Evolutionary conservation across 2,329 filamentous ascomycete species (phyloP).

Genomic region (Gaeumannomyces tritici): DNA sequence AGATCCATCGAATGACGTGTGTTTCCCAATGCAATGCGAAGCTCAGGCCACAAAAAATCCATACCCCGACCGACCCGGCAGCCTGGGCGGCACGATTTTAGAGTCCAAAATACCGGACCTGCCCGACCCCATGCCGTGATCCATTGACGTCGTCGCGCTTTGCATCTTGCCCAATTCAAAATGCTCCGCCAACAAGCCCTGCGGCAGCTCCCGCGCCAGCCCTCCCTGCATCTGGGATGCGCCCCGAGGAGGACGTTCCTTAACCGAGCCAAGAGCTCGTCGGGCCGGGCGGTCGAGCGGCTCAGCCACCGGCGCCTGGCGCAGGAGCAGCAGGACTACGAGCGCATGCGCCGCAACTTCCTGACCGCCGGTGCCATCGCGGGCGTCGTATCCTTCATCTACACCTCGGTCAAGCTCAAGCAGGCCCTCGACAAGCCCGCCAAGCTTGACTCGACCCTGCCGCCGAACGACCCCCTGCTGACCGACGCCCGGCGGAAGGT

Average conservation of each 20-base stretch:
- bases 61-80: not conserved
- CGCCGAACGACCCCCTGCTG: conserved; percentile 32
- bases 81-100: not conserved
- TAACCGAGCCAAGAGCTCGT: conserved; percentile 10
- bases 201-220: conserved; percentile 12
- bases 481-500: conserved; percentile 43
- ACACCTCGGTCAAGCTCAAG: conserved; percentile 43
- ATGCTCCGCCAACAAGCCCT: conserved; percentile 20
- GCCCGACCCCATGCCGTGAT: not conserved
- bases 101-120: not conserved
- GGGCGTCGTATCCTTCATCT: conserved; percentile 38
- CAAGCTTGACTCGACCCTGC: conserved; percentile 33
- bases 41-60: not conserved
- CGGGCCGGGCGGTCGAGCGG: conserved; percentile 29
- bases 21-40: not conserved
- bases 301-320: conserved; percentile 41
- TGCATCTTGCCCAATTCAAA: not conserved
- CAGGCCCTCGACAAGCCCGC: conserved; percentile 20
- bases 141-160: not conserved
- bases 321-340: conserved; percentile 35
- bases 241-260: conserved; percentile 25
- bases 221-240: not conserved
- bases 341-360: conserved; percentile 40
- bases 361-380: conserved; percentile 39
- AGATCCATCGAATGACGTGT: not conserved